phyloP scores from a whole-genome alignment of 768 basidiomycete genomes.

The Leucocoprinus leucothites region DNA sequence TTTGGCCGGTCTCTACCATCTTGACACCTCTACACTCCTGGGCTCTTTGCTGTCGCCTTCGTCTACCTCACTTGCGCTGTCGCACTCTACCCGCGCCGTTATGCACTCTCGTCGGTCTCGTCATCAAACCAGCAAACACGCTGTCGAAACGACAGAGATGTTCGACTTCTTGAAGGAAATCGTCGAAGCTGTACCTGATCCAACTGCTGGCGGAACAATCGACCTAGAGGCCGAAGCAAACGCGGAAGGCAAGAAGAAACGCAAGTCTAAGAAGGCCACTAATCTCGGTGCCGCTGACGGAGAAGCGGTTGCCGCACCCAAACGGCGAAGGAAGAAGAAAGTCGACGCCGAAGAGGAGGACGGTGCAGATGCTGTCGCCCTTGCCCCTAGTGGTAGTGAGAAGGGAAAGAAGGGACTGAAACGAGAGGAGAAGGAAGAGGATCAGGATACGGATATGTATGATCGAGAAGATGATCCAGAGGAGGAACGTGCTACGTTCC shows the following conservation, averaged over 20 bases:
- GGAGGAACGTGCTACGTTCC: neutral
- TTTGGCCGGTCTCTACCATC: neutral
- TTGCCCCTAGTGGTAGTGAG: constrained; percentile 2
- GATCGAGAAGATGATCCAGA: too few species aligned
- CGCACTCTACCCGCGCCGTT: neutral
- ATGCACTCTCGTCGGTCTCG: neutral
- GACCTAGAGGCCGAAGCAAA: constrained; percentile 59
- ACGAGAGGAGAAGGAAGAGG: constrained; percentile 7
- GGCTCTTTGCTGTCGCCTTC: too few species aligned
- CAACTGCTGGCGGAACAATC: constrained; percentile 78
- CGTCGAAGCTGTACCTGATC: constrained; percentile 83
- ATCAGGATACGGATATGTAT: too few species aligned
- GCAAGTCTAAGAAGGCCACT: constrained; percentile 45
- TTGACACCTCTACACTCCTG: too few species aligned
- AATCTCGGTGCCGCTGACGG: constrained; percentile 24
- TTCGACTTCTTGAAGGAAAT: constrained; percentile 95
- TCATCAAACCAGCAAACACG: constrained; percentile 70
- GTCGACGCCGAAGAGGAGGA: constrained; percentile 24
- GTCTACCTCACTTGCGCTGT: too few species aligned
- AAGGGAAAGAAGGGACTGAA: constrained; percentile 11
- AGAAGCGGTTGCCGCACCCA: constrained; percentile 33
- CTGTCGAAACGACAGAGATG: constrained; percentile 81
- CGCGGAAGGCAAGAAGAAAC: constrained; percentile 57
- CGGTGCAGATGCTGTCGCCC: constrained; percentile 4
- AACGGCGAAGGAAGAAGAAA: constrained; percentile 47